phyloP scores from a whole-genome alignment of 2,329 filamentous ascomycete species.

The Chrysosporium queenslandicum region DNA sequence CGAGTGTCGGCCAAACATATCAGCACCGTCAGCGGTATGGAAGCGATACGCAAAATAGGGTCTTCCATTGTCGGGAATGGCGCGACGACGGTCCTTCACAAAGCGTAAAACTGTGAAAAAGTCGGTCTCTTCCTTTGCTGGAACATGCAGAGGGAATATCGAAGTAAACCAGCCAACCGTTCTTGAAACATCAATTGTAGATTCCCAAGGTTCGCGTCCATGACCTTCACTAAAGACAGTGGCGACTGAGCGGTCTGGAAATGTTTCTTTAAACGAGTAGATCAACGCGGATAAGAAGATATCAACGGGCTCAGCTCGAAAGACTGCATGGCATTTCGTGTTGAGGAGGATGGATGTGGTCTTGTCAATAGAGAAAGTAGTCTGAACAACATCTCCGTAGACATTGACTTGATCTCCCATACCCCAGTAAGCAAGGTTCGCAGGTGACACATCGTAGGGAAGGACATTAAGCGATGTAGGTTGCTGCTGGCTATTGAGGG shows the following conservation, averaged over 20 bases:
- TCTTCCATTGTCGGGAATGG: slow-evolving; percentile 31
- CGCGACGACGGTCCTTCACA: slow-evolving; percentile 33
- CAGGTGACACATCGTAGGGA: not conserved
- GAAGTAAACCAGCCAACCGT: slow-evolving; percentile 46
- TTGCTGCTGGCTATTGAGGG: not conserved
- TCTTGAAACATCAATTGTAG: slow-evolving; percentile 39
- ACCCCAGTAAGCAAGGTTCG: slow-evolving; percentile 9
- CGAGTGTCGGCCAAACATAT: slow-evolving; percentile 29
- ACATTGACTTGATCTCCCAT: not conserved
- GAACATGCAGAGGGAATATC: slow-evolving; percentile 33
- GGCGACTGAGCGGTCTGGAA: slow-evolving; percentile 33
- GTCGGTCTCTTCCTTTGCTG: slow-evolving; percentile 21
- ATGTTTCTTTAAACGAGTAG: slow-evolving; percentile 38
- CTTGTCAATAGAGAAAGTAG: not conserved
- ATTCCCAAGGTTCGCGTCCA: slow-evolving; percentile 20
- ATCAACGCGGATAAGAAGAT: slow-evolving; percentile 31
- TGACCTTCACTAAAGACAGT: not conserved
- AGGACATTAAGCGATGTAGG: slow-evolving; percentile 18
- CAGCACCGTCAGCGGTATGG: slow-evolving; percentile 24
- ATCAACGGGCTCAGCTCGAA: slow-evolving; percentile 31
- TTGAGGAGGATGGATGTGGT: slow-evolving; percentile 19
- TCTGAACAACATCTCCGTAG: not conserved
- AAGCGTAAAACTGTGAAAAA: slow-evolving; percentile 27
- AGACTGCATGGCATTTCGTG: slow-evolving; percentile 26
- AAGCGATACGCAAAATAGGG: slow-evolving; percentile 32